Percentiles rank a stretch among this genome's conserved stretches.
These are phyloP conservation scores for Persicaria maculosa DNA, from an alignment of 148 eudicot species.

Conservation along the genomic window DNA sequence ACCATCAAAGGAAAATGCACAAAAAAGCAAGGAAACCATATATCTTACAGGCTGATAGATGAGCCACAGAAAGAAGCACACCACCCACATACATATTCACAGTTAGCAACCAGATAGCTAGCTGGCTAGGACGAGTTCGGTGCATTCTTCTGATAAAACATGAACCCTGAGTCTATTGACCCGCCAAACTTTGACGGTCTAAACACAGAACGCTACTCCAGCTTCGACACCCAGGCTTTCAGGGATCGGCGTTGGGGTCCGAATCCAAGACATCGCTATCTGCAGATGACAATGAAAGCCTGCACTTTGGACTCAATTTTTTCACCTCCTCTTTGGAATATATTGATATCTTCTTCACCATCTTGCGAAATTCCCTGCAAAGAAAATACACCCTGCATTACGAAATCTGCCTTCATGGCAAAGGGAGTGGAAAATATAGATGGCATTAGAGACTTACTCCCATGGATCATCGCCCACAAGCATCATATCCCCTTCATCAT, in stretches of 20 bases:
- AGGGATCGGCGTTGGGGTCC: background rate
- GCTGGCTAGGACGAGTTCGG: no score
- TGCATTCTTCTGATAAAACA: no score
- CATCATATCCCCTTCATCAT: constrained; percentile 97
- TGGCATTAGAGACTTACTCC: constrained; percentile 48
- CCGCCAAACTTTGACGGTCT: no score
- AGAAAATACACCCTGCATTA: background rate
- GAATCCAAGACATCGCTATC: background rate
- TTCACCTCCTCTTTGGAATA: constrained; percentile 66
- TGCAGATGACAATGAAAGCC: background rate
- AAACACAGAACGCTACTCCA: no score
- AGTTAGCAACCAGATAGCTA: no score
- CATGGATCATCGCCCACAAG: constrained; percentile 91
- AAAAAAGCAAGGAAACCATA: no score
- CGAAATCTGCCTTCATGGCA: background rate
- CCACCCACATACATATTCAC: no score
- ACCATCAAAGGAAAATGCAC: no score
- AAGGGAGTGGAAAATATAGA: background rate
- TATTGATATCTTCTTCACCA: constrained; percentile 76
- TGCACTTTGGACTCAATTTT: constrained; percentile 18
- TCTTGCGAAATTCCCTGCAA: constrained; percentile 72
- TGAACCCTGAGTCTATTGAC: no score
- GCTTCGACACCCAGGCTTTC: background rate
- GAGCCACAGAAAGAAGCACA: no score
- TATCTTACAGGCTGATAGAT: no score